Base-by-base conservation (phyloP, 805 yeast genomes). In the Hanseniaspora meyeri region DNA sequence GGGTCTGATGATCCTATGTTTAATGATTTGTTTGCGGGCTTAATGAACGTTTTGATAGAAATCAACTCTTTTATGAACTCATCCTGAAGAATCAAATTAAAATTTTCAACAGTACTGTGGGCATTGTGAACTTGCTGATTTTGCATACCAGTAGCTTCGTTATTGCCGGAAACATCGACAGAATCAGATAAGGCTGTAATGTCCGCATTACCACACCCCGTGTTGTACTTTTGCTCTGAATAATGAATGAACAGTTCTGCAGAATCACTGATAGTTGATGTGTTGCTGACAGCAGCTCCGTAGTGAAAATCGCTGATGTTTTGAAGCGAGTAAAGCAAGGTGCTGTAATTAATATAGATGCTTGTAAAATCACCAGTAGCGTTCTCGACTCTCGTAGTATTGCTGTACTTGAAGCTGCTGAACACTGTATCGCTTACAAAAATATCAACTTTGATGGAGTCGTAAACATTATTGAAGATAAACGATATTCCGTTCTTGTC, bases 51-150 rank as follows among this genome's bases (percentile, higher is more conserved):
- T 32, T 53, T 53, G 3, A 53, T 31, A 10, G 49, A 53, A 27
- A 53, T 53, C 16, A 43, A 8, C 12, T 53, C 57, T 39, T 46
- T 53, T 10, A 53, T 39, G 14, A 19, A 46, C 9, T 45, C 51
- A 39, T 53, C 57, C 17, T 53, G 57, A 17, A 53, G 8, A 38
- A 53, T 53, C 8, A 53, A 32, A 31, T 53, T 53, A n/a, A 53
- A 46, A n/a, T 45, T 43, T 27, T 42, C 54, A 7, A 48, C 27
- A 5, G 40, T 11, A 4, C 14, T 36, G 38, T 36, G 12, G 4
- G 14, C 8, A 12, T 42, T 42, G n/a, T 42, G 45, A 16, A 17
- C 19, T 43, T 20, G 17, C 36, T 43, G 37, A 37, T 16, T 14
- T 31, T 48, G 10, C 27, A 37, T 17, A 7, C 29, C 42, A 47